Evolutionary conservation across 2,329 filamentous ascomycete genomes (phyloP).

Genomic region (Neopestalotiopsis sp.): DNA sequence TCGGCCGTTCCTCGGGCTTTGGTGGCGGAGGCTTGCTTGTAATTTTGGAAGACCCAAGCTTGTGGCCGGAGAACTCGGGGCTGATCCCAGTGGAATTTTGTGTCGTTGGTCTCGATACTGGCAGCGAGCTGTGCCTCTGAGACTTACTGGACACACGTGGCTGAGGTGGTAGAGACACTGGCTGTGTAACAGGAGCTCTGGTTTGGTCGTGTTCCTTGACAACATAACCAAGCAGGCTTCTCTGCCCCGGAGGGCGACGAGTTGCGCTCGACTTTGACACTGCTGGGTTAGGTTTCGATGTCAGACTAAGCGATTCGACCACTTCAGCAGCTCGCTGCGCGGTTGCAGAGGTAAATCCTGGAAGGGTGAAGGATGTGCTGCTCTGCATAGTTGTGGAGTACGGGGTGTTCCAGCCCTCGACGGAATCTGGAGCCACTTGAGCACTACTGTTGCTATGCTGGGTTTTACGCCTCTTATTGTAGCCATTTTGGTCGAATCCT

Average conservation of each 20-base stretch:
- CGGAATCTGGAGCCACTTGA: constrained; percentile 39
- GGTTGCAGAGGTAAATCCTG: constrained; percentile 67
- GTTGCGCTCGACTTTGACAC: constrained; percentile 23
- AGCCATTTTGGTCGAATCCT: constrained; percentile 23
- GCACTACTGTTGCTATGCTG: constrained; percentile 40
- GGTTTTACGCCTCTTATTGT: constrained; percentile 32
- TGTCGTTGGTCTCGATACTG: constrained; percentile 12
- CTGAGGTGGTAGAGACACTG: neutral
- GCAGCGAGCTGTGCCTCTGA: constrained; percentile 1
- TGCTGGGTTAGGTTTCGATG: constrained; percentile 27
- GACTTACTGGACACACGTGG: neutral
- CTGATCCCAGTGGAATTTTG: constrained; percentile 32
- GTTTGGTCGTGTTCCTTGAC: constrained; percentile 37
- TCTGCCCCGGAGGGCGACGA: constrained; percentile 32
- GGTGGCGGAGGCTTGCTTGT: constrained; percentile 40
- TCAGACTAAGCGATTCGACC: constrained; percentile 37
- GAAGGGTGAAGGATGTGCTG: constrained; percentile 62
- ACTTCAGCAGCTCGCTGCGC: constrained; percentile 53
- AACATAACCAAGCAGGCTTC: constrained; percentile 36
- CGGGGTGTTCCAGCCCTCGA: constrained; percentile 39
- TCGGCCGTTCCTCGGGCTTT: constrained; percentile 22
- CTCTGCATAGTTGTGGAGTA: constrained; percentile 68
- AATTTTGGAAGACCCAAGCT: constrained; percentile 43
- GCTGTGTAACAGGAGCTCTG: neutral
- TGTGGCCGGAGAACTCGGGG: constrained; percentile 41